phyloP scores from a whole-genome alignment of 2,329 filamentous ascomycete genomes.

The Fusarium veterinarium region DNA sequence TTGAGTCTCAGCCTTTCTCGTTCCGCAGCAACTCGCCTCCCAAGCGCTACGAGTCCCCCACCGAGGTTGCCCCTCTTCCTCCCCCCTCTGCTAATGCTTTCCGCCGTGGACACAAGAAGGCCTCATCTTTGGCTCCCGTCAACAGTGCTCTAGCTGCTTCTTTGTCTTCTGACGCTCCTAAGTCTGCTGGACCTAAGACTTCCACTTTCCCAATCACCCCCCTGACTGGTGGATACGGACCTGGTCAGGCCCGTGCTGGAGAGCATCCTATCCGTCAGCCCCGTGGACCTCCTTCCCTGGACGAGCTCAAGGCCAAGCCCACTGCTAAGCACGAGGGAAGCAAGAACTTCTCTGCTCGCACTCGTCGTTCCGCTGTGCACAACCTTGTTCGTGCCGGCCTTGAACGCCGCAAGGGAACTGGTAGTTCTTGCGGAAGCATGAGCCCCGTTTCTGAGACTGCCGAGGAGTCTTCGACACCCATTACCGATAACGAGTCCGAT shows the following conservation, averaged over 20 bases:
- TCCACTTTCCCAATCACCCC: conserved; percentile 84
- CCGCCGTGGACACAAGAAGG: conserved; percentile 94
- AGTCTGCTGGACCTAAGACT: conserved; percentile 79
- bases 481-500: conserved; percentile 80
- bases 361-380: conserved; percentile 90
- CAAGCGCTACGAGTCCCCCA: conserved; percentile 75
- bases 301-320: conserved; percentile 89
- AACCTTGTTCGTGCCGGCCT: conserved; percentile 91
- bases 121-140: conserved; percentile 76
- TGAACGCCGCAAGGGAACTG: conserved; percentile 82
- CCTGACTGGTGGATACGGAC: conserved; percentile 86
- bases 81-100: conserved; percentile 92
- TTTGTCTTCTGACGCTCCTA: conserved; percentile 58
- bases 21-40: conserved; percentile 74
- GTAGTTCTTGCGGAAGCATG: conserved; percentile 79
- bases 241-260: conserved; percentile 90
- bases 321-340: conserved; percentile 95
- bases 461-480: conserved; percentile 73
- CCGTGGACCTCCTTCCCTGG: conserved; percentile 88
- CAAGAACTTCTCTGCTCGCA: conserved; percentile 95
- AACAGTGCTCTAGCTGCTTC: conserved; percentile 61
- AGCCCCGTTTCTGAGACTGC: conserved; percentile 88
- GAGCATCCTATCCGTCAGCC: conserved; percentile 96
- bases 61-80: conserved; percentile 77
- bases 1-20: conserved; percentile 63